These are phyloP conservation scores for Aspergillus carbonarius DNA, from an alignment of 2,329 filamentous ascomycete species.

Conservation along the genomic window DNA sequence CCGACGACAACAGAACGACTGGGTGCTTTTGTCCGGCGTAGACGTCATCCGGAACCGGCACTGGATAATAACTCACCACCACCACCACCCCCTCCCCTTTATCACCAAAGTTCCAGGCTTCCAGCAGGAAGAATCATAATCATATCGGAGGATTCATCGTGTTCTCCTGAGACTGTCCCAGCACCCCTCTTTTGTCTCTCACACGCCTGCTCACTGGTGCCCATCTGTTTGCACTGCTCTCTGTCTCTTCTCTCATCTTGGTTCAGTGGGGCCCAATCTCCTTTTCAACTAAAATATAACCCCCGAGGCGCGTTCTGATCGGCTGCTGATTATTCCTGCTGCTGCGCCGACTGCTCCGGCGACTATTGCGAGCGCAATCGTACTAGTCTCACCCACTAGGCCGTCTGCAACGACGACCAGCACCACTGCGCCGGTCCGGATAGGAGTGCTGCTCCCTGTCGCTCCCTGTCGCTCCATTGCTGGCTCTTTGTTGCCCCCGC, in stretches of 20 bases:
- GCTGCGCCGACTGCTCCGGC: not conserved
- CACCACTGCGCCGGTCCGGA: not conserved
- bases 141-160: not conserved
- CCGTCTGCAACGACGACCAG: not conserved
- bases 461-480: not conserved
- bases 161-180: not conserved
- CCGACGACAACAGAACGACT: conserved; percentile 7
- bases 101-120: not conserved
- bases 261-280: conserved; percentile 12
- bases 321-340: conserved; percentile 13
- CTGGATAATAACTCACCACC: not conserved
- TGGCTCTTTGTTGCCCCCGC: conserved; percentile 22
- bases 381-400: conserved; percentile 1
- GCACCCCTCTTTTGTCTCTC: not conserved
- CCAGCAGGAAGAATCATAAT: not conserved
- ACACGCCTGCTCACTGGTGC: not conserved
- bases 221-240: not conserved
- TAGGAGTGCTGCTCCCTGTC: not conserved
- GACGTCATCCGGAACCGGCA: conserved; percentile 37
- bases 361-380: not conserved
- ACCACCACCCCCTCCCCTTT: conserved; percentile 19
- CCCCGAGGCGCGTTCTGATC: conserved; percentile 14
- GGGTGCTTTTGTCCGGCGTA: conserved; percentile 21
- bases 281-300: conserved; percentile 1
- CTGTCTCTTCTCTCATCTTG: not conserved